Percentiles rank a stretch among this genome's conserved stretches.
phyloP scores from a whole-genome alignment of 345 rosid genomes.

The Nephelium lappaceum region DNA sequence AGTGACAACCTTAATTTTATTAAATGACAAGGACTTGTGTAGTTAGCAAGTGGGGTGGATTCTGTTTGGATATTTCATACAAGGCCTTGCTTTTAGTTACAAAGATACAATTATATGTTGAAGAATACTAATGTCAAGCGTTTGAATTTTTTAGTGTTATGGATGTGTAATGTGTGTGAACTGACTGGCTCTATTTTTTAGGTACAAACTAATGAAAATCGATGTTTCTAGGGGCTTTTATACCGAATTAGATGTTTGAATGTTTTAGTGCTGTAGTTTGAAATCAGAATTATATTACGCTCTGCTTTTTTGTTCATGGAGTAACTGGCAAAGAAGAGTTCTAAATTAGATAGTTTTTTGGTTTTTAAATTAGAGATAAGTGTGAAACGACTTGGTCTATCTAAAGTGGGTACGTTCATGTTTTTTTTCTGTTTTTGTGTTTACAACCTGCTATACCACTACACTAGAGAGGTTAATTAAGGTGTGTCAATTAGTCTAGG shows the following conservation, averaged over 20 bases:
- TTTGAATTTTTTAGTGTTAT: neutral
- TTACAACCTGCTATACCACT: neutral
- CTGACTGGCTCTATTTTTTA: neutral
- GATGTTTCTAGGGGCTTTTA: neutral
- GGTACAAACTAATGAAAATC: neutral
- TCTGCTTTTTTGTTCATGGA: neutral
- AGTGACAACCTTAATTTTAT: neutral
- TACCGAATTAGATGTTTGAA: neutral
- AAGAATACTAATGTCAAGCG: neutral
- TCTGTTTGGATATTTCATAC: neutral
- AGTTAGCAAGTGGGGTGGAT: neutral
- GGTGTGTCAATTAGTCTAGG: neutral
- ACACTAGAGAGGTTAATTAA: neutral
- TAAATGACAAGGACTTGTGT: neutral
- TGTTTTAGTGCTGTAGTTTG: neutral
- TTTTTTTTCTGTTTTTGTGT: neutral
- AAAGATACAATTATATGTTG: neutral
- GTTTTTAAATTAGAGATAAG: neutral
- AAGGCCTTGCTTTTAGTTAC: neutral
- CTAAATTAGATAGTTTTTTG: no score
- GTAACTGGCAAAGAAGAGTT: neutral
- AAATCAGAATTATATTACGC: neutral
- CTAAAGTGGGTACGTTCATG: neutral
- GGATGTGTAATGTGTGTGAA: neutral
- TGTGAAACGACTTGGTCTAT: neutral